Evolutionary conservation across 2,329 filamentous ascomycete species (phyloP).

Genomic region (Fusarium mexicanum): DNA sequence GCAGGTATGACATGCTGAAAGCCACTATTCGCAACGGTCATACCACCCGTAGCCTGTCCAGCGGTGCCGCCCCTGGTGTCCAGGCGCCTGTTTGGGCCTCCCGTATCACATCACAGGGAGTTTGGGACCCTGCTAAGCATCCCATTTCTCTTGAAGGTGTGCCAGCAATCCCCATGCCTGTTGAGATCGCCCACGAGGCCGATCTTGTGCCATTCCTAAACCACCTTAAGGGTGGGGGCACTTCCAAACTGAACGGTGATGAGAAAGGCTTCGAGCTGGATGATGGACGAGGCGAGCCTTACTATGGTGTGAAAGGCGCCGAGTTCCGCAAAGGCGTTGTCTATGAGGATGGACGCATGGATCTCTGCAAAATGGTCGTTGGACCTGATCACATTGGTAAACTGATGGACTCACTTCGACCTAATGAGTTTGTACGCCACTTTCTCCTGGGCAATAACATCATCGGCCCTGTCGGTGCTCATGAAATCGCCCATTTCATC

Average conservation of each 20-base stretch:
- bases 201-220: conserved; percentile 49
- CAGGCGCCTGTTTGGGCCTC: conserved; percentile 47
- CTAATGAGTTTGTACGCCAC: conserved; percentile 59
- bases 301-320: conserved; percentile 48
- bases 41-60: conserved; percentile 39
- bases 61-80: conserved; percentile 47
- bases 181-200: conserved; percentile 43
- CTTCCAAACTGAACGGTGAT: conserved; percentile 37
- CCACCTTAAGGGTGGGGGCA: conserved; percentile 47
- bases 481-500: conserved; percentile 57
- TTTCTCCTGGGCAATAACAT: conserved; percentile 66
- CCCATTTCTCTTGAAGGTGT: conserved; percentile 47
- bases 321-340: conserved; percentile 54
- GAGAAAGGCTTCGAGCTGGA: conserved; percentile 45
- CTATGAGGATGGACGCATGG: conserved; percentile 63
- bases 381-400: conserved; percentile 60
- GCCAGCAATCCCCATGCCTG: conserved; percentile 49
- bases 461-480: conserved; percentile 59
- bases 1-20: conserved; percentile 47
- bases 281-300: conserved; percentile 50
- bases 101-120: conserved; percentile 48
- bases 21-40: conserved; percentile 48
- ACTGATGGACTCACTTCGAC: conserved; percentile 59
- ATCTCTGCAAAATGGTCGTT: conserved; percentile 65
- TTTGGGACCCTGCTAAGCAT: conserved; percentile 46